These are phyloP conservation scores for Staphylotrichum longicolle DNA, from an alignment of 495 filamentous ascomycete genomes.

Conservation along the genomic window DNA sequence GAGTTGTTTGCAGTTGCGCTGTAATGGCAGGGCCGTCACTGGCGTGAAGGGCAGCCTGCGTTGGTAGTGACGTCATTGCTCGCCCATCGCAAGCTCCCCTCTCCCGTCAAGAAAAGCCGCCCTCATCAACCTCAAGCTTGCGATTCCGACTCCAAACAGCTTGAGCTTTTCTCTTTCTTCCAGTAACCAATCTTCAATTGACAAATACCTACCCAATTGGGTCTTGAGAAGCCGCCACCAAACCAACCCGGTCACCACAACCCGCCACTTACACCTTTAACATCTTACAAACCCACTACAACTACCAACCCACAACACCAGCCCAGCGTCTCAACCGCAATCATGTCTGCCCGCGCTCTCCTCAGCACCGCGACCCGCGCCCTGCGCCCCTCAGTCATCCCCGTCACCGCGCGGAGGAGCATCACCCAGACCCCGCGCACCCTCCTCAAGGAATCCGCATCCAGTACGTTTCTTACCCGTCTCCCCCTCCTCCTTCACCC, in stretches of 20 bases:
- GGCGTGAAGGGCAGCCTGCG: not conserved
- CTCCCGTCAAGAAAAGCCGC: constrained; percentile 3
- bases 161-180: not conserved
- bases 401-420: constrained; percentile 12
- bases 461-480: constrained; percentile 5
- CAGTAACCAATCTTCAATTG: not conserved
- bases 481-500: not conserved
- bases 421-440: constrained; percentile 3
- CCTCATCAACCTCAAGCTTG: not conserved
- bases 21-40: not conserved
- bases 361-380: constrained; percentile 11
- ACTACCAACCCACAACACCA: not conserved
- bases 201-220: constrained; percentile 2
- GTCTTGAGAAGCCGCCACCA: not conserved
- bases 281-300: too few species aligned
- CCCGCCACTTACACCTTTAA: not conserved
- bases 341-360: constrained; percentile 17
- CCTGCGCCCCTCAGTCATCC: constrained; percentile 7
- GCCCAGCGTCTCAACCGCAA: not conserved
- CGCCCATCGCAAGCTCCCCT: not conserved
- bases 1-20: not conserved
- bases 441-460: constrained; percentile 13
- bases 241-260: not conserved
- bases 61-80: constrained; percentile 1
- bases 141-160: not conserved